Conservation (phyloP, 768 basidiomycete genomes). For the Suillus decipiens region DNA sequence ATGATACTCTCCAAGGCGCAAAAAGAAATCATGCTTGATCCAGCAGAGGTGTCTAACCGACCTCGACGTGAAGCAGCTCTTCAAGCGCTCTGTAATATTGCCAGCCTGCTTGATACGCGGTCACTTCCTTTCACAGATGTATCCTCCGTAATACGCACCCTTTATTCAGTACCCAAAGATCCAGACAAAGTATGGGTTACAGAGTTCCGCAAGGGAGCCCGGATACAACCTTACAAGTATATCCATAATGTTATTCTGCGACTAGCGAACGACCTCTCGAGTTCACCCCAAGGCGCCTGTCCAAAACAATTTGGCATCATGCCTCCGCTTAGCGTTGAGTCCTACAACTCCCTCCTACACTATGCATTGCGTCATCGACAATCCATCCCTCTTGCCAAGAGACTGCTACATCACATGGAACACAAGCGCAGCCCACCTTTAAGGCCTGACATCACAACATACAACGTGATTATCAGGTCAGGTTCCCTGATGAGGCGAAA, state of each 20-base stretch:
- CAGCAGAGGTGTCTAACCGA: constrained; percentile 19
- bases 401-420: constrained; percentile 58
- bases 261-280: constrained; percentile 33
- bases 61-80: constrained; percentile 39
- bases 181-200: constrained; percentile 41
- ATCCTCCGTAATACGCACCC: constrained; percentile 44
- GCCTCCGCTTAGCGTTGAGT: constrained; percentile 39
- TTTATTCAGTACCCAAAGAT: constrained; percentile 48
- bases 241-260: constrained; percentile 49
- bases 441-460: constrained; percentile 49
- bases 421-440: constrained; percentile 41
- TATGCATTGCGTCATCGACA: constrained; percentile 65
- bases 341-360: constrained; percentile 65
- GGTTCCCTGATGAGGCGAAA: constrained; percentile 50
- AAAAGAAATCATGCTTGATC: constrained; percentile 31
- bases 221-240: constrained; percentile 46
- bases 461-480: constrained; percentile 60
- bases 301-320: constrained; percentile 21
- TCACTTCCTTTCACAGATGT: constrained; percentile 48
- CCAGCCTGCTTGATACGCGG: constrained; percentile 49
- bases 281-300: neutral
- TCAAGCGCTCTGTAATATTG: constrained; percentile 65
- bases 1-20: constrained; percentile 34
- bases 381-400: constrained; percentile 48
- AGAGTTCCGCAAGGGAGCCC: constrained; percentile 22